These are phyloP conservation scores for Polychaeton citri DNA, from an alignment of 2,329 filamentous ascomycete species.

Conservation along the genomic window DNA sequence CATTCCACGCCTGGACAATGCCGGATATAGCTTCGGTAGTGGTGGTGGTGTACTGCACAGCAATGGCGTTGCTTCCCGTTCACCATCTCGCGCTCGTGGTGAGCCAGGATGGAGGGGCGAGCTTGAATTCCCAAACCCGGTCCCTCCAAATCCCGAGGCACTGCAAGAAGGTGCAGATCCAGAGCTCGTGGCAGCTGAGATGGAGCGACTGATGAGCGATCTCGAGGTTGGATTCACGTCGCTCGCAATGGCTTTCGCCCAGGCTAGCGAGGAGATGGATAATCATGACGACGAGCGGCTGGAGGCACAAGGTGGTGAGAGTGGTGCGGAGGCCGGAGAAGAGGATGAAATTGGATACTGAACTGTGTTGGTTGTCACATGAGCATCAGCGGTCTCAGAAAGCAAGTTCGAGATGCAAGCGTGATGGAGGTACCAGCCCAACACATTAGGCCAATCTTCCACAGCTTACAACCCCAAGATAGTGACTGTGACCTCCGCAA, in stretches of 20 bases:
- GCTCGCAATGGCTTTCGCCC: constrained; percentile 3
- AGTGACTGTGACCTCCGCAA: no score
- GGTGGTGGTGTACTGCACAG: background rate
- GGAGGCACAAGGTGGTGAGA: background rate
- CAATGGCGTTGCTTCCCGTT: background rate
- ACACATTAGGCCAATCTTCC: no score
- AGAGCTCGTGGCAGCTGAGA: constrained; percentile 15
- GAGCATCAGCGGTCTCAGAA: no score
- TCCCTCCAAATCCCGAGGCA: constrained; percentile 16
- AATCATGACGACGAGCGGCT: constrained; percentile 6
- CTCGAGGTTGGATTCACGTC: constrained; percentile 6
- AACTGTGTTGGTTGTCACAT: no score
- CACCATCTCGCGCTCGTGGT: background rate
- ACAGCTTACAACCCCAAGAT: no score
- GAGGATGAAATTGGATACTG: background rate
- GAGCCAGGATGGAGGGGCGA: constrained; percentile 1
- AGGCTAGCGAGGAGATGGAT: constrained; percentile 2
- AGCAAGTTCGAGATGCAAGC: no score
- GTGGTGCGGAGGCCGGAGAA: background rate
- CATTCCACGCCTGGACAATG: constrained; percentile 1
- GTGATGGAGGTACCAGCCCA: no score
- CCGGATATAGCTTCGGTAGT: background rate
- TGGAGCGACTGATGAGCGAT: constrained; percentile 16
- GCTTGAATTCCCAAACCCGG: constrained; percentile 16
- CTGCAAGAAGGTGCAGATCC: constrained; percentile 18